Evolutionary conservation across 495 filamentous ascomycete genomes (phyloP).

Genomic region (Penicillium crystallinum): DNA sequence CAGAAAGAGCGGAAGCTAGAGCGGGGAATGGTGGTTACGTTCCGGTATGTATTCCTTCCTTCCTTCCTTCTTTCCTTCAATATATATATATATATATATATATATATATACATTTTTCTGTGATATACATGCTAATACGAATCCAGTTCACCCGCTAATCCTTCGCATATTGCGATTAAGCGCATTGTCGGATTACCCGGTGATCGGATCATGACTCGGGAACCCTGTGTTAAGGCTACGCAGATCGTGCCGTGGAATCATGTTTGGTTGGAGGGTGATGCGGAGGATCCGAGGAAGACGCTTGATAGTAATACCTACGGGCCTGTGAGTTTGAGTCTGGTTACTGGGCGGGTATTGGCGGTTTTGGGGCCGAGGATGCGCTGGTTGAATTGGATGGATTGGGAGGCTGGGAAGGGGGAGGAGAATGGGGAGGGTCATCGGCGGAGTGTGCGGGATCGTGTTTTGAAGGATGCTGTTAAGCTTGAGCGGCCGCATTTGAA

Average conservation of each 20-base stretch:
- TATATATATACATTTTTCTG: too few relatives aligned
- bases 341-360: slow-evolving; percentile 58
- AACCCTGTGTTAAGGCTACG: slow-evolving; percentile 52
- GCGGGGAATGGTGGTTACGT: slow-evolving; percentile 52
- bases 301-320: slow-evolving; percentile 75
- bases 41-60: slow-evolving; percentile 34
- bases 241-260: slow-evolving; percentile 64
- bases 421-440: slow-evolving; percentile 30
- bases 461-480: slow-evolving; percentile 37
- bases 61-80: background rate
- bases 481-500: slow-evolving; percentile 30
- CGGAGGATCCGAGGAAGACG: slow-evolving; percentile 46
- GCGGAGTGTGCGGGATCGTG: slow-evolving; percentile 35
- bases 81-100: too few relatives aligned
- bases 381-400: slow-evolving; percentile 37
- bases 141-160: slow-evolving; percentile 57
- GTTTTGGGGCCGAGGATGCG: slow-evolving; percentile 58
- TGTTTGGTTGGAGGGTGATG: slow-evolving; percentile 77
- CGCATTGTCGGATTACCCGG: slow-evolving; percentile 65
- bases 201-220: slow-evolving; percentile 57
- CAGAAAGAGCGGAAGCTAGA: slow-evolving; percentile 35
- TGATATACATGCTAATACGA: too few relatives aligned
- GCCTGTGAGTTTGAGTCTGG: slow-evolving; percentile 55
- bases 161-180: slow-evolving; percentile 58
- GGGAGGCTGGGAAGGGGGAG: slow-evolving; percentile 29